Base-by-base conservation (phyloP, 768 basidiomycete genomes). In the Clathrus columnatus region DNA sequence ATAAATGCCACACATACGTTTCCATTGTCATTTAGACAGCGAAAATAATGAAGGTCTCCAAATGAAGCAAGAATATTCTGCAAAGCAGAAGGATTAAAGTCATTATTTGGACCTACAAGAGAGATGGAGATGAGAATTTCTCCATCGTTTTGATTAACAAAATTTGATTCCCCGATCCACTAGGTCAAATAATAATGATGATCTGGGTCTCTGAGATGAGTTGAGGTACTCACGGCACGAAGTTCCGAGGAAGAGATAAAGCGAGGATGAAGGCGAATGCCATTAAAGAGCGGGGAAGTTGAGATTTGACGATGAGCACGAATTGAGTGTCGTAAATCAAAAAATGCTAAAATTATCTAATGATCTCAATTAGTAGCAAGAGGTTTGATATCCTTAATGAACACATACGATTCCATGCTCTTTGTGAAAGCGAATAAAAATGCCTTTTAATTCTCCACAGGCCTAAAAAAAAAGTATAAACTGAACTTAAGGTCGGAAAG, bases 271-370 rank as follows among this genome's bases (percentile, higher is more conserved):
- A 71, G 18, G 7, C 30, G 21, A 16, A 43, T 56, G 23, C 47
- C 42, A 17, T 48, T 56, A 26, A 62, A 56, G 46, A 62, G 56
- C 7, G 50, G 24, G 54, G 7, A 67, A 60, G 20, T 63, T 68
- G 71, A 70, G 43, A 81, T 67, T n/a, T 74, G 60, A 10, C 61
- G 63, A 48, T 75, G 73, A 26, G 79, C 79, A 5, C 70, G 72
- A 41, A 70, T 70, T 2, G 82, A 77, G 48, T 82, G 70, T 50
- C 83, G 75, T 44, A 76, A 64, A 60, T 87, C 83, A 66, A 75
- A 79, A 60, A 85, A 85, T 6, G 81, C 77, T 18, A 83, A 58
- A 57, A 84, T 71, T 45, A 59, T 53, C 54, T 49, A 51, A 59
- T 43, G 30, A 58, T 23, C 21, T 59, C 8, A 44, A 50, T 30